Evolutionary conservation across 768 basidiomycete species (phyloP), one percentile per base, ranked within the genome.

Genomic region (Lactifluus subvellereus): DNA sequence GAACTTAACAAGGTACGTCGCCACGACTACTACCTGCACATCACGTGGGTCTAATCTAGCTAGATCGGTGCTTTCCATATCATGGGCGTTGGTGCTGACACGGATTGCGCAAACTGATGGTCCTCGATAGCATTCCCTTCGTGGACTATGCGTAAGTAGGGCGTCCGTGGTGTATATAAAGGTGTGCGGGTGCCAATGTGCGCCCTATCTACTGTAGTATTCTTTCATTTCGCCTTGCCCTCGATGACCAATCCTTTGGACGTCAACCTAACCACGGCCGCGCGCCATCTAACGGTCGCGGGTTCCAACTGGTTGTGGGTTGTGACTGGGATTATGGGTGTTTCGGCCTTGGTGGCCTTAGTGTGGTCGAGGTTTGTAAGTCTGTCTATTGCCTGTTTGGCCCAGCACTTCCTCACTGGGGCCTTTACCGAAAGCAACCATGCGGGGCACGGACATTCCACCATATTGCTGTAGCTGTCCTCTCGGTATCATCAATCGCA

Each of bases 241-340:
- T n/a, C 33, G 1, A 67, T 65, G 66, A 35, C 13, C 4, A 61
- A 42, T 16, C 76, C 76, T 0, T 68, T 79, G 27, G 22, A 66
- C 4, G 53, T 52, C 45, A 80, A 80, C 59, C 78, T 76, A 0
- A 72, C 75, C 13, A 71, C 54, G 7, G 78, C 77, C 30, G 69
- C 68, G 14, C 65, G 64, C 54, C 75, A 77, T 70, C 78, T 84
- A 71, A 78, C 78, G 56, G 66, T 68, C 0, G 73, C 72, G 38
- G 82, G 77, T 5, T 80, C 82, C 1, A 75, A 84, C 72, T 85
- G 80, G 80, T 71, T 79, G 6, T 85, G 82, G 82, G 77, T 82
- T 0, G 82, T 82, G 43, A 81, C 80, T 56, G 77, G 78, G 10
- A 55, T 83, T 59, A 83, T 85, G 81, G 67, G 75, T 6, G 6